Evolutionary conservation across 73 alveolate species (phyloP), one percentile per base, ranked within the genome.

Genomic region (Paramecium sexaurelia): DNA sequence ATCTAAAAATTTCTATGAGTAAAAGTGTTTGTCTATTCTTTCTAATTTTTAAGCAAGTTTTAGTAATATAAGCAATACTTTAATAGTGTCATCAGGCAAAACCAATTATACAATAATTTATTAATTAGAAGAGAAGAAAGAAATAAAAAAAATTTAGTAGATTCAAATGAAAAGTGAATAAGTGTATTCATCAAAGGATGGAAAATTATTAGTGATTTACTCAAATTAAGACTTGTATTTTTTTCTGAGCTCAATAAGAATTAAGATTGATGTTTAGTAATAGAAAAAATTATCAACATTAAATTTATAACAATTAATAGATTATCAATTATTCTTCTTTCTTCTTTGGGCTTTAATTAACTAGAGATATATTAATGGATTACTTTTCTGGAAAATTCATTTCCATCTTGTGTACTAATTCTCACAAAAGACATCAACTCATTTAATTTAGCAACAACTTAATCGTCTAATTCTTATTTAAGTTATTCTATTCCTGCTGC

Each of bases 271-370:
- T 17, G 4, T 8, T 6, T 3, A 51, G 15, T n/a, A n/a, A 43
- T 8, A 15, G 1, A 1, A 51, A 5, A 17, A 51, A 3, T 19
- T 5, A 17, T 5, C 32, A 51, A 47, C 7, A 1, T 17, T 51
- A 17, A 17, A 51, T 51, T n/a, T 17, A 51, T 51, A 51, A n/a
- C 32, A 17, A 17, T n/a, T 7, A 0, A 8, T 43, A 51, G 67
- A 51, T 51, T 17, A 51, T 51, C 67, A 51, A 51, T 51, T 51
- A n/a, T n/a, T 51, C 83, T 32, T 61, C 83, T 61, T 61, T 61
- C 83, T 61, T 61, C 43, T 61, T 61, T 61, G 5, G 20, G 83
- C 83, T 61, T 61, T 29, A 61, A 61, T 61, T 2, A 61, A 24
- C 83, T 61, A 61, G 17, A 20, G 32, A 57, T 57, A 61, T 26